Percentiles rank a stretch among this genome's conserved stretches.
Evolutionary conservation across 2,329 filamentous ascomycete species (phyloP).

Genomic region (Botrytis sinoallii): DNA sequence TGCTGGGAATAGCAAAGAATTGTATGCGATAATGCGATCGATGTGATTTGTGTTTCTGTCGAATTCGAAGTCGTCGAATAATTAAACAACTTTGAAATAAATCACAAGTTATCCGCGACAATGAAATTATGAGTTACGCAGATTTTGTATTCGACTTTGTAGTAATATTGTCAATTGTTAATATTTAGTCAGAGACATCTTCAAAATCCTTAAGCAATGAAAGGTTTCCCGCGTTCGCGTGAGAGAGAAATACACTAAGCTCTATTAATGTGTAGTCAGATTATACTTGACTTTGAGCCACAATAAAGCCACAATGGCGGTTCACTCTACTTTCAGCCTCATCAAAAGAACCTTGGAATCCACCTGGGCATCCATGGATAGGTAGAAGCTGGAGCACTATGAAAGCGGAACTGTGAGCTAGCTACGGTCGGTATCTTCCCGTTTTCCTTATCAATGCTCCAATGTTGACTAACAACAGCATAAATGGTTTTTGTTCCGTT

Average conservation of each 20-base stretch:
- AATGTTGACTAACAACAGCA: neutral
- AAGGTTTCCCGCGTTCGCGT: conserved; percentile 22
- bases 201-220: conserved; percentile 3
- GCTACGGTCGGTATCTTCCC: neutral
- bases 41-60: neutral
- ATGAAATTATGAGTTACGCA: neutral
- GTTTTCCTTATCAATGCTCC: neutral
- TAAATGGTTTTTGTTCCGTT: neutral
- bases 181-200: neutral
- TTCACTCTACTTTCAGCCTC: neutral
- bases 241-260: neutral
- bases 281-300: neutral
- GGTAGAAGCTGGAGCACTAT: neutral
- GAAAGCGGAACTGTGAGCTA: neutral
- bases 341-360: neutral
- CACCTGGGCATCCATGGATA: no score
- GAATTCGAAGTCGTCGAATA: neutral
- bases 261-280: conserved; percentile 13
- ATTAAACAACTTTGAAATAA: neutral
- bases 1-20: neutral
- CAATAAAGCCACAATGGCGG: neutral
- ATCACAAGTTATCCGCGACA: neutral
- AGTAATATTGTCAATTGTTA: neutral
- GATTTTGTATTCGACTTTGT: neutral
- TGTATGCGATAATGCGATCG: neutral